Percentiles rank a stretch among this genome's conserved stretches.
Conservation (phyloP, 2,329 filamentous ascomycete genomes). For the Botrytis aclada region DNA sequence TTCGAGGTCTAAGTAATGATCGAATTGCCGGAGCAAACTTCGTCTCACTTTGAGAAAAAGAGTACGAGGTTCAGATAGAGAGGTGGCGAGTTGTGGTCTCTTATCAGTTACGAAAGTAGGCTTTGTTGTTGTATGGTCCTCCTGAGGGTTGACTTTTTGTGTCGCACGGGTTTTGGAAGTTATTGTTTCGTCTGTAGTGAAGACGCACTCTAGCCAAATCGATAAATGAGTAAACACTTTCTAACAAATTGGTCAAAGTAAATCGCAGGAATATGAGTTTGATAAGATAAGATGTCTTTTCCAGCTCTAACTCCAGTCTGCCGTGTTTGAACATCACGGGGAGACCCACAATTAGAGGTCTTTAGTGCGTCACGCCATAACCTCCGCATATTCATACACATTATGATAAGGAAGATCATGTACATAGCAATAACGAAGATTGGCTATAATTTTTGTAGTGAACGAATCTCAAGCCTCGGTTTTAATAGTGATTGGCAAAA, state of each 20-base stretch:
- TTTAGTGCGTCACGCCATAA: constrained; percentile 12
- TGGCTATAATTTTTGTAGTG: not conserved
- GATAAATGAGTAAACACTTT: not conserved
- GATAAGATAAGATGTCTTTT: not conserved
- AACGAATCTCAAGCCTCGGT: not conserved
- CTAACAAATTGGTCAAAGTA: not conserved
- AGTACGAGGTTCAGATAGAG: not conserved
- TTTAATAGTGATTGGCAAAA: not conserved
- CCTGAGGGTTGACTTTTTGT: not conserved
- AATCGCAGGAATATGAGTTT: not conserved
- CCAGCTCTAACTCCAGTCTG: not conserved
- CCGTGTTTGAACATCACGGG: not conserved
- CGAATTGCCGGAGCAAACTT: not conserved
- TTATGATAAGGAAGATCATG: not conserved
- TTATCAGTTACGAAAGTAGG: not conserved
- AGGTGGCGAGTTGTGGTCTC: not conserved
- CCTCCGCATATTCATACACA: constrained; percentile 15
- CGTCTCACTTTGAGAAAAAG: not conserved
- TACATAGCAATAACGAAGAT: not conserved
- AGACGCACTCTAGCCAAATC: not conserved
- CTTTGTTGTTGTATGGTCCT: not conserved
- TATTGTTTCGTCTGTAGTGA: not conserved
- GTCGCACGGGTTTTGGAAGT: not conserved
- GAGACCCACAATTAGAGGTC: not conserved
- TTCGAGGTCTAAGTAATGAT: not conserved